Evolutionary conservation across 2,329 filamentous ascomycete species (phyloP), one percentile per base, ranked within the genome.

Genomic region (Phaeosphaeria sp.): DNA sequence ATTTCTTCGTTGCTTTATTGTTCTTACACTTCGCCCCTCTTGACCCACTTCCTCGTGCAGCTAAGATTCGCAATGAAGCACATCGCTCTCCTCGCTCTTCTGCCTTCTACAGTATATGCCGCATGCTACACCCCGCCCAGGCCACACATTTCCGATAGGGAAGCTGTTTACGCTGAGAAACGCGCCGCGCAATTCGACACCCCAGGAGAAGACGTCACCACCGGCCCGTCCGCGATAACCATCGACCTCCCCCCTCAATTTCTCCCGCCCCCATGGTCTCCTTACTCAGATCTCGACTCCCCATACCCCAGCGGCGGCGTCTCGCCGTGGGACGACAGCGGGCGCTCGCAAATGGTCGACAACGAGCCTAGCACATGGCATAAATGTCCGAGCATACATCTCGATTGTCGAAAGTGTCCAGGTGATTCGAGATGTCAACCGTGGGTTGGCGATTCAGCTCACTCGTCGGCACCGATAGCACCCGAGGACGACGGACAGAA

Each of bases 401-500:
- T 67, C 15, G 55, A 63, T 39, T 67, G 63, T 47, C 18, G 18
- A 3, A 59, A 56, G n/a, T 65, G 65, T 33, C 63, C 60, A 0
- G 36, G 42, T 1, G 63, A 65, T 25, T n/a, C 21, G 11, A 52
- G 57, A 23, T 65, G 62, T 21, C 39, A 27, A 22, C 7, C 47
- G 27, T 17, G 23, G 52, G 6, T 22, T 10, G 9, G 18, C 7
- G 13, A 22, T 18, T 22, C 42, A 43, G 18, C n/a, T 27, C 9
- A 4, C 25, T 27, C 25, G 9, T 27, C 25, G 25, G 36, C 30
- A 15, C 36, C 42, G 27, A 46, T n/a, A 10, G 27, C 25, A 17
- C 51, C 49, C 6, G 48, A 44, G 27, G 50, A 42, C 17, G 47
- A 50, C 27, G 41, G 36, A 22, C 23, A 52, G n/a, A 6, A n/a